phyloP scores from a whole-genome alignment of 306 rosid species.

The Astragalus membranaceus region DNA sequence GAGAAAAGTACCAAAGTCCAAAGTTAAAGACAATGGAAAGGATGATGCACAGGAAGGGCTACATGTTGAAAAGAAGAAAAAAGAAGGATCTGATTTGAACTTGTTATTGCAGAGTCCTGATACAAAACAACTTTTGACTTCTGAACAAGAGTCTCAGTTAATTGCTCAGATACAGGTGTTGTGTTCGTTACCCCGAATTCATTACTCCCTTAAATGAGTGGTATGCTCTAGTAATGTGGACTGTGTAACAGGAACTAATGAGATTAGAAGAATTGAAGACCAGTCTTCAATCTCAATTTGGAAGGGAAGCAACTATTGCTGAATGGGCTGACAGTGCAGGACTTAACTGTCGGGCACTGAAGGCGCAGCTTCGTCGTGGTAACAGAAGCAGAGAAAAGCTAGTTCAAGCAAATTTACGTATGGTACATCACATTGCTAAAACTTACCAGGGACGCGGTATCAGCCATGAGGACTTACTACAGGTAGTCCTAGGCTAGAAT shows the following conservation, averaged over 20 bases:
- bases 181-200: conserved; percentile 8
- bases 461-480: conserved; percentile 75
- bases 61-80: conserved; percentile 36
- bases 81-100: conserved; percentile 52
- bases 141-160: conserved; percentile 69
- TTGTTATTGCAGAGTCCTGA: conserved; percentile 67
- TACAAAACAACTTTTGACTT: conserved; percentile 70
- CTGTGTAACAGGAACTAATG: conserved; percentile 55
- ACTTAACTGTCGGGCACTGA: conserved; percentile 44
- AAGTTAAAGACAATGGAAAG: conserved; percentile 30
- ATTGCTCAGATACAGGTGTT: conserved; percentile 68
- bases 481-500: conserved; percentile 45
- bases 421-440: conserved; percentile 91
- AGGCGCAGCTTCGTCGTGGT: conserved; percentile 50
- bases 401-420: conserved; percentile 68
- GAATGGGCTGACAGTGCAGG: conserved; percentile 92
- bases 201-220: not conserved
- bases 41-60: conserved; percentile 28
- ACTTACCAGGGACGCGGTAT: conserved; percentile 86
- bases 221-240: conserved; percentile 19
- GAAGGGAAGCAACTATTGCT: conserved; percentile 72
- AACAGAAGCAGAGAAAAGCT: conserved; percentile 65
- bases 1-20: conserved; percentile 47
- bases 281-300: conserved; percentile 75
- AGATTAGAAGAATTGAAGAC: conserved; percentile 56